Base-by-base conservation (phyloP, 139 green algal genomes). In the Closterium sp. region DNA sequence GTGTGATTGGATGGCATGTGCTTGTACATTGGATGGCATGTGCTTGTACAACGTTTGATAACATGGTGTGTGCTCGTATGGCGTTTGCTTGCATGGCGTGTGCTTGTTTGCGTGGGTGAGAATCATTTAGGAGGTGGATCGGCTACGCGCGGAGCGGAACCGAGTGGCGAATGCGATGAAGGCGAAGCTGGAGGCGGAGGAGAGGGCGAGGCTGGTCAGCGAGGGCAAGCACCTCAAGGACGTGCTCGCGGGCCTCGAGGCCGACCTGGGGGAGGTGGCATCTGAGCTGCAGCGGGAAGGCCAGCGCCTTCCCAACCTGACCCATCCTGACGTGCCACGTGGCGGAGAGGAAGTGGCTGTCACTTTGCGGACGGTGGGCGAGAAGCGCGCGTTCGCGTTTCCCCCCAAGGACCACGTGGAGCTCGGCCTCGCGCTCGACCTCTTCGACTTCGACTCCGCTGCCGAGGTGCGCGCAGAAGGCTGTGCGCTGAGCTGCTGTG, bases 241-340 rank as follows among this genome's bases (percentile, higher is more conserved):
- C 32, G 28, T 97, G 91, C 90, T 99, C 24, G 96, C 96, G 19
- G 89, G 19, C 0, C 21, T 98, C 28, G 98, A 99, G 91, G 79
- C 92, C 31, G 92, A 92, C 17, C 89, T 94, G 88, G n/a, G n/a
- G n/a, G 19, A 89, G 88, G n/a, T 97, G 11, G 96, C 99, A 87
- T 93, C 93, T 9, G 91, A 92, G 62, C 95, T 99, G 95, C 98
- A 99, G 95, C 73, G 86, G 0, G 98, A 99, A 92, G 98, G 96
- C 0, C 97, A 99, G 94, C 94, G 95, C 24, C 93, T 99, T 13
- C 98, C 98, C 38, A 99, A 99, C 96, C 24, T 97, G 31, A 98
- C 97, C n/a, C 98, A 99, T 94, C 98, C 98, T 0, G 95, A 96
- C 5, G 96, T 97, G 34, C 98, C 98, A 0, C 50, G 97, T 1